Percentiles rank a stretch among this genome's conserved stretches.
These are phyloP conservation scores for Chrysoporthe cubensis DNA, from an alignment of 2,329 filamentous ascomycete genomes.

Conservation along the genomic window DNA sequence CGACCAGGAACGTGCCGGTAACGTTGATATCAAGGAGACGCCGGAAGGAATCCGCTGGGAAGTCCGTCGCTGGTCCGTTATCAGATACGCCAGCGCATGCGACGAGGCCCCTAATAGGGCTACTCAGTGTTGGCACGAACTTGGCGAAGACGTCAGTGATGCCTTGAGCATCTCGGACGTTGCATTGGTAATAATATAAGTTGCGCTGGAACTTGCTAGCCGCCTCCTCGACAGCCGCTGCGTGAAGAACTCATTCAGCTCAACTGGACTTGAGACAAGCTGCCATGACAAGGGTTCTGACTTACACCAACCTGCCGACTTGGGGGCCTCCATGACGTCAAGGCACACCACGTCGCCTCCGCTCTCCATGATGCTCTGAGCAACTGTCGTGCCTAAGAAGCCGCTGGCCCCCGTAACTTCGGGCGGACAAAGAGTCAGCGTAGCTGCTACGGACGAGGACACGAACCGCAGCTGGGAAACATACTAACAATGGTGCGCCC, in stretches of 20 bases:
- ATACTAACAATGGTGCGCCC: background rate
- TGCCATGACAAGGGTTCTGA: background rate
- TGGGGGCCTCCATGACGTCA: conserved; percentile 33
- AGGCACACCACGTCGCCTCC: conserved; percentile 41
- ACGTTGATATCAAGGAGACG: conserved; percentile 72
- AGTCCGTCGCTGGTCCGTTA: conserved; percentile 50
- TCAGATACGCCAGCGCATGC: conserved; percentile 56
- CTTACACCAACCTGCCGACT: conserved; percentile 31
- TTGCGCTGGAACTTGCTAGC: conserved; percentile 23
- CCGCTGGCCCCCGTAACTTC: conserved; percentile 34
- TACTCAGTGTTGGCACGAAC: conserved; percentile 27
- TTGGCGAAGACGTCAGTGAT: conserved; percentile 30
- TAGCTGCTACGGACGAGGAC: too few species aligned
- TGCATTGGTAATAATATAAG: conserved; percentile 32
- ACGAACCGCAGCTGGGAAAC: background rate
- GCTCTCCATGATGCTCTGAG: conserved; percentile 35
- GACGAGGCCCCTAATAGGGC: conserved; percentile 42
- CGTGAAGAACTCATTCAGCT: background rate
- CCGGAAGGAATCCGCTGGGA: conserved; percentile 62
- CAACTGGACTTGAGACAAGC: too few species aligned
- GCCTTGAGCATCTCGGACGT: conserved; percentile 32
- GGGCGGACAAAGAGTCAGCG: too few species aligned
- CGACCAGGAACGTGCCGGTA: conserved; percentile 71
- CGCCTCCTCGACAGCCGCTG: background rate
- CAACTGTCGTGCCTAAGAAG: conserved; percentile 32